A percentile compares a stretch with the other conserved stretches of the same genome.
Conservation (phyloP, 2,329 filamentous ascomycete genomes). For the Aspergillus fijiensis region DNA sequence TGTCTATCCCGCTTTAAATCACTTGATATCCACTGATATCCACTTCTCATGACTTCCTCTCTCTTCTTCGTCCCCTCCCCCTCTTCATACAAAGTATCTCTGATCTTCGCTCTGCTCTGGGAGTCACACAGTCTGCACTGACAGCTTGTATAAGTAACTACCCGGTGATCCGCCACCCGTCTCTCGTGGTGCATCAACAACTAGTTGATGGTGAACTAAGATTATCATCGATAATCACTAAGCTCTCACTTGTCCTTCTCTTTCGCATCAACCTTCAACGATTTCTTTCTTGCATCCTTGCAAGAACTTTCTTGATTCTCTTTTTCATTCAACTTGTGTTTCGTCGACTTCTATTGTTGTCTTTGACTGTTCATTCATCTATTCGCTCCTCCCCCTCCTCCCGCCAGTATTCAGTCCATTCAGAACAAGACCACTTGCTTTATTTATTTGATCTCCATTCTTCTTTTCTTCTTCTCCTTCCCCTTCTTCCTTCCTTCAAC, state of each 20-base stretch:
- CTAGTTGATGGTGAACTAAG: neutral
- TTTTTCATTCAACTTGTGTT: neutral
- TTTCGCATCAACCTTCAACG: neutral
- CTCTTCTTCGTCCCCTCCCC: neutral
- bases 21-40: conserved; percentile 17
- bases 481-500: conserved; percentile 6
- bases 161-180: neutral
- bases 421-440: neutral
- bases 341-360: neutral
- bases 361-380: conserved; percentile 8
- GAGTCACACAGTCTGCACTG: neutral
- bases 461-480: conserved; percentile 15
- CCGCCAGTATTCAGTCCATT: neutral
- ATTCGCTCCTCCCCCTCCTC: neutral
- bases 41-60: conserved; percentile 1
- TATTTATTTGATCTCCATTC: conserved; percentile 2
- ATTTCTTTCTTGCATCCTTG: neutral
- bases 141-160: neutral
- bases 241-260: neutral
- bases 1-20: conserved; percentile 14
- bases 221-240: neutral
- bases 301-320: neutral
- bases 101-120: neutral
- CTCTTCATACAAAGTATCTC: neutral
- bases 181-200: neutral